Base-by-base conservation (phyloP, 2,329 filamentous ascomycete species). In the Apiospora phragmitis region DNA sequence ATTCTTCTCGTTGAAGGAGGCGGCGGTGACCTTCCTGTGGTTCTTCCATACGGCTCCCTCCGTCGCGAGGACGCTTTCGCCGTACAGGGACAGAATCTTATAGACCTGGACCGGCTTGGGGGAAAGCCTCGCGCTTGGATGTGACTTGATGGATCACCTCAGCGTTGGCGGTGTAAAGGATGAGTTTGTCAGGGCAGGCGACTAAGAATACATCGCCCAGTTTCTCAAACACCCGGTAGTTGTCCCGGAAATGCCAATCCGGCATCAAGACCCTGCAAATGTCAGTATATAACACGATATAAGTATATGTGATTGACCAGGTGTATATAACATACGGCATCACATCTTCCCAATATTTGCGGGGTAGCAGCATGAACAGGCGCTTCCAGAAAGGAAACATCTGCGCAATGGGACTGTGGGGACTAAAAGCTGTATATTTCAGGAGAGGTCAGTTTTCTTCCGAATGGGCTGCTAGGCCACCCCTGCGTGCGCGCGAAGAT, bases 1-100 rank as follows among this genome's bases (percentile, higher is more conserved):
- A 79, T 94, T 95, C 81, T 87, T 90, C 82, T 95, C 93, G 70
- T 91, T 93, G 80, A 95, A 95, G 4, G 89, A 89, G 0, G 92
- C 89, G 38, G 90, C 88, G 0, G 90, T 92, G 59, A 91, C 87
- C 80, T 92, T 94, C 72, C 93, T 88, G 79, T 95, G 93, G 80
- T 88, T 86, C 42, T 90, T 90, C 93, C 92, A 95, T 38, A 87
- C 81, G 0, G 83, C 78, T 1, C 92, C 92, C 79, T 95, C 93
- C 2, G 91, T 90, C 0, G 89, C 89, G 29, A 95, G 81, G 1
- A 95, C 86, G 77, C 93, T 95, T 70, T 89, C 85, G 45, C 93
- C 93, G 77, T 92, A 95, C 29, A 92, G 82, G 65, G 90, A 85
- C 41, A 93, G 81, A 18, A 88, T 83, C 24, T 79, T 79, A 76